Evolutionary conservation across 179 eudicot species (phyloP), one percentile per base, ranked within the genome.

Genomic region (Carnegiea gigantea): DNA sequence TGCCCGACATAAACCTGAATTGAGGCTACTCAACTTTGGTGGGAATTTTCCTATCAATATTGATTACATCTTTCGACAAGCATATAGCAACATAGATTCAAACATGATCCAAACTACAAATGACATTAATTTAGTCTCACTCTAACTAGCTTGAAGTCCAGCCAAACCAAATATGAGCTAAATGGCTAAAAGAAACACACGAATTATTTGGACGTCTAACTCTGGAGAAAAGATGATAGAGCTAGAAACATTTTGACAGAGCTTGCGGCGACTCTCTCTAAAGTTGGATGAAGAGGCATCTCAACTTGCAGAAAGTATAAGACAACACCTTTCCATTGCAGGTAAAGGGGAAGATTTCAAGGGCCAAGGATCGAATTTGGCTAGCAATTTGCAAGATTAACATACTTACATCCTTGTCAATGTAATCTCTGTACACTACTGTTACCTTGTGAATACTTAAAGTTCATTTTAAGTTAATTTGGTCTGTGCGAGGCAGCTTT

Each of bases 201-300:
- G 51, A 51, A 48, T 68, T 9, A 43, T 71, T 23, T 48, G 53
- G 53, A 57, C 23, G 68, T 62, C 23, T 60, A 60, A 60, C n/a
- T 14, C 24, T 60, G 18, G 18, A 46, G 51, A 28, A 64, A 57
- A 73, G 51, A 36, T 53, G 43, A 74, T 20, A 21, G 46, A 26
- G 51, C 46, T 38, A 4, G 78, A 75, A 80, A 71, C 53, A 4
- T 74, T 76, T 71, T 75, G 83, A 51, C 92, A 97, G 99, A 92
- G 92, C 84, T 76, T 97, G 82, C 83, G 86, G 62, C 89, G 99
- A 81, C 86, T 82, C 2, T 90, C 97, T 14, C 68, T 97, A 79
- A 89, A 91, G 86, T 83, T 89, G 76, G 95, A 91, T 76, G 78
- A 92, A 57, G 98, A 92, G 80, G 91, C 92, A 20, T 81, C 88